Evolutionary conservation across 805 yeast genomes (phyloP), one percentile per base, ranked within the genome.

Genomic region (Torulaspora delbrueckii): DNA sequence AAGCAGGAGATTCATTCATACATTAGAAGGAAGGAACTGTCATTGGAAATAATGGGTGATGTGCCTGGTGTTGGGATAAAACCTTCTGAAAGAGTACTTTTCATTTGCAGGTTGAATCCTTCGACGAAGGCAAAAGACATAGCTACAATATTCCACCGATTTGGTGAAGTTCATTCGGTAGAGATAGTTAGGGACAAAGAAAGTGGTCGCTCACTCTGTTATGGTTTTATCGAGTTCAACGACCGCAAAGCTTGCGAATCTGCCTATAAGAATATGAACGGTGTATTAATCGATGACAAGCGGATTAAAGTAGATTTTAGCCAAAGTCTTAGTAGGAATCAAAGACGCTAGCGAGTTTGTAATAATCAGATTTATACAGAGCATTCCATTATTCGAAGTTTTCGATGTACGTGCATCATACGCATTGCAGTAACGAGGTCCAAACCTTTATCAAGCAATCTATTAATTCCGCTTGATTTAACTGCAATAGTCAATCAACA

Each of bases 241-340:
- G 57, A 63, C 1, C 68, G 68, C 47, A 63, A 67, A 33, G 70
- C 72, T 30, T 82, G 85, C 40, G 87, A 83, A 50, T 51, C 56
- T n/a, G 88, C 88, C 0, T 82, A 79, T 57, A 61, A 69, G 45
- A 78, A 77, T 56, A 77, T 82, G 79, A 78, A 80, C 33, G 76
- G 75, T 12, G 82, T 78, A 3, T 56, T 81, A 37, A 79, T 82
- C 31, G 89, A 82, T 57, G 88, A 82, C 45, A 59, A 75, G 34
- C 68, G 84, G 44, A 75, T 83, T 18, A 78, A 78, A 48, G 84
- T 82, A 35, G 88, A 82, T 59, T 82, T 82, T 67, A 75, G 82
- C 48, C 89, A 82, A 57, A 74, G 81, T 59, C 72, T 74, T 7
- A 50, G 45, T 38, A 44, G 25, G n/a, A 18, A 39, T 19, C 13